Evolutionary conservation across 1,284 basidiomycete species (phyloP), one percentile per base, ranked within the genome.

Genomic region (Tremellales sp.): DNA sequence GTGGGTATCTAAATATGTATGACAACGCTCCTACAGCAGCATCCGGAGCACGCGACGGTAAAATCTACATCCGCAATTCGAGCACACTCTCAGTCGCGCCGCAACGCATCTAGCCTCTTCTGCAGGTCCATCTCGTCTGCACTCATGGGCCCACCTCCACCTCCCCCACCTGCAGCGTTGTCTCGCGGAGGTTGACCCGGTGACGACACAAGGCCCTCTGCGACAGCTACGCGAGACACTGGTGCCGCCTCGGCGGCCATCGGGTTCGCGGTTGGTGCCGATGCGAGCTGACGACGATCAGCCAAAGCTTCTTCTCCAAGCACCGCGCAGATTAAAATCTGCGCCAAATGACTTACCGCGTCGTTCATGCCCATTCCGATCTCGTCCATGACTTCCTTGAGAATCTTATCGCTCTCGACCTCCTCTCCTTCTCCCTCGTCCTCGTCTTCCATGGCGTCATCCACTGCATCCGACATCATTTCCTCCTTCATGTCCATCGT

Each of bases 401-500:
- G 75, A 54, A 99, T 96, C 78, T 89, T 89, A 72, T 98, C 92
- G 23, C 92, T 85, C 65, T 97, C 94, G 60, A 89, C 89, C 63
- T 97, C 93, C 73, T 82, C 80, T 6, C 78, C 79, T 48, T 96
- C 93, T 46, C 93, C 93, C 58, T 92, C 90, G 33, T 78, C 78
- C 21, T 91, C 89, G 44, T 89, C 88, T 64, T 96, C 92, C 91
- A 98, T 97, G 33, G 92, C 93, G 66, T 97, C 94, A 75, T 98
- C 96, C 8, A 98, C 87, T 1, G 93, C 88, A 55, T 98, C 96
- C 33, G 87, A 89, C 94, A 98, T 98, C 87, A 98, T 96, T 73
- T 97, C 94, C 75, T 97, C 96, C 76, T 97, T 98, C 96, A 99
- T 98, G 74, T 98, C 94, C 96, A 99, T 99, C 71, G 87, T 89